Evolutionary conservation across 202 grass and related monocot genomes (phyloP), one percentile per base, ranked within the genome.

Genomic region (Dendrocalamus latiflorus): DNA sequence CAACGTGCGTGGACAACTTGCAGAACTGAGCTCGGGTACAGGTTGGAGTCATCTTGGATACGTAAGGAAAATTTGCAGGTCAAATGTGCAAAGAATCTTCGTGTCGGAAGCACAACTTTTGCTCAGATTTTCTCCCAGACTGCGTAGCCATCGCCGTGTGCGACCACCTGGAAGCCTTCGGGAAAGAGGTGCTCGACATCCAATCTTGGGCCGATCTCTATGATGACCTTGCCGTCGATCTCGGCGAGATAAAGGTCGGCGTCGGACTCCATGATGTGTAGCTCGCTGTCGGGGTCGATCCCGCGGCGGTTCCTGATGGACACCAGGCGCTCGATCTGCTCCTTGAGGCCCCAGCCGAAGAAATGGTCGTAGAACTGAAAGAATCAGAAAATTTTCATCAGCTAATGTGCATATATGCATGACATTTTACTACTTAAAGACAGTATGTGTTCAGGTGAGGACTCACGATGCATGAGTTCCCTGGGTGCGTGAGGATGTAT

Each of bases 401-500:
- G 44, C 24, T 77, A 16, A 20, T 48, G 17, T 3, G 1, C 4
- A 5, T 47, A 33, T 33, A 47, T 15, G 4, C 13, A 47, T 13
- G 44, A 47, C 44, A 47, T 5, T 4, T 47, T 47, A 6, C 14
- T 16, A 49, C 47, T 49, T 49, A 6, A 1, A 49, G 47, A 16
- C 47, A 49, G 1, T 16, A 48, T 49, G 47, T 49, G 4, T 49
- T 49, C 15, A 49, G 1, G 47, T 17, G 47, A 49, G 17, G 68
- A 78, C 92, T 97, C 44, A 94, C 92, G 65, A 94, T 91, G 81
- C 86, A 86, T 11, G 94, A 90, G 58, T 81, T 78, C 8, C 92
- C 94, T 0, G 94, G 94, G 70, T 94, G 94, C 14, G 90, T 98
- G 16, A 98, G 89, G 82, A 98, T 95, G 81, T 95, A 98, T 30